These are phyloP conservation scores for Bipolaris zeicola DNA, from an alignment of 2,329 filamentous ascomycete genomes.

Conservation along the genomic window DNA sequence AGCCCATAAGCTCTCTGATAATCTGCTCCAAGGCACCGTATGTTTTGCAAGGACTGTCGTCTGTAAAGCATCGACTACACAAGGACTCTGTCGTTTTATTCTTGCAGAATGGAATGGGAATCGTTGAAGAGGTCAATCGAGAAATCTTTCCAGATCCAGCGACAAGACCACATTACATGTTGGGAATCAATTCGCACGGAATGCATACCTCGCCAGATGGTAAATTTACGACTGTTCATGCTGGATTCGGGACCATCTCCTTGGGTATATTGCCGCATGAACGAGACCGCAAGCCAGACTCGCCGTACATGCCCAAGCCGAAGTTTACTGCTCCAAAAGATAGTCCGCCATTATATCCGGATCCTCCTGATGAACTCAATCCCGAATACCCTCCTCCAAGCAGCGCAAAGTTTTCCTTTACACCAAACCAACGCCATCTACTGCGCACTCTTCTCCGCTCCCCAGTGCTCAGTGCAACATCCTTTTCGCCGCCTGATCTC, in stretches of 20 bases:
- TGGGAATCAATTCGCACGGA: conserved; percentile 69
- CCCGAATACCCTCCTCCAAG: conserved; percentile 20
- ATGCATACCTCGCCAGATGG: conserved; percentile 52
- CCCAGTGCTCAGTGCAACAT: conserved; percentile 65
- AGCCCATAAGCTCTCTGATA: conserved; percentile 74
- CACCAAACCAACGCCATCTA: conserved; percentile 63
- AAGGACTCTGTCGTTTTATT: conserved; percentile 74
- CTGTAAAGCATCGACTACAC: conserved; percentile 70
- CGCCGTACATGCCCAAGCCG: conserved; percentile 31
- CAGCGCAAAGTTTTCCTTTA: conserved; percentile 37
- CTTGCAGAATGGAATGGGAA: conserved; percentile 80
- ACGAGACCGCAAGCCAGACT: conserved; percentile 29
- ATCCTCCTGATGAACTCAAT: conserved; percentile 22
- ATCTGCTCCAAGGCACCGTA: conserved; percentile 75
- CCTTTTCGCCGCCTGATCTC: conserved; percentile 65
- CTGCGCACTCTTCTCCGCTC: conserved; percentile 67
- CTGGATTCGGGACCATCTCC: conserved; percentile 63
- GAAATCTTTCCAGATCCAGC: conserved; percentile 70
- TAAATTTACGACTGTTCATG: conserved; percentile 62
- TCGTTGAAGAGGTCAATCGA: conserved; percentile 77
- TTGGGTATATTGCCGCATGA: conserved; percentile 59
- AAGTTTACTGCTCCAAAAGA: conserved; percentile 20
- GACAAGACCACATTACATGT: conserved; percentile 74
- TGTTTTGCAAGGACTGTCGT: conserved; percentile 68
- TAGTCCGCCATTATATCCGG: conserved; percentile 7